phyloP scores from a whole-genome alignment of 148 eudicot species.

The Vaccinium myrtillus region DNA sequence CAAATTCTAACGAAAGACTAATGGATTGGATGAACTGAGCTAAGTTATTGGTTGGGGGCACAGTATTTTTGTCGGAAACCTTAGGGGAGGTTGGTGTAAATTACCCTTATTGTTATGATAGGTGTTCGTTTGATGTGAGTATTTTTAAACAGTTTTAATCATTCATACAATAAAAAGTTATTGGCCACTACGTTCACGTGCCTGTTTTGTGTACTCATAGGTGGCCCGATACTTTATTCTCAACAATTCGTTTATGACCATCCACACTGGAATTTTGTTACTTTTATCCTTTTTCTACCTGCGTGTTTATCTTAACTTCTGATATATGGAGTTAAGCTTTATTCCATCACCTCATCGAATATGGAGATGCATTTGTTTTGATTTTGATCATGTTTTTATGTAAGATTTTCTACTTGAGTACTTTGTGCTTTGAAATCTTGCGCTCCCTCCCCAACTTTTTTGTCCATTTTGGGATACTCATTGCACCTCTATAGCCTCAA shows the following conservation, averaged over 20 bases:
- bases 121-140: background rate
- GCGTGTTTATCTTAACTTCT: background rate
- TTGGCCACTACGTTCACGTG: background rate
- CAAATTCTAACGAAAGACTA: no score
- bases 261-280: background rate
- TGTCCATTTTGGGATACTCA: background rate
- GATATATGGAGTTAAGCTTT: background rate
- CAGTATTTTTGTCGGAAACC: no score
- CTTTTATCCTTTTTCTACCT: background rate
- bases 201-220: background rate
- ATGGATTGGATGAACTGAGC: no score
- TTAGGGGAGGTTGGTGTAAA: no score
- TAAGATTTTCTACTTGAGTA: background rate
- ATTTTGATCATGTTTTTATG: background rate
- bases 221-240: background rate
- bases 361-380: background rate
- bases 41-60: no score
- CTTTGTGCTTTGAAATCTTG: background rate
- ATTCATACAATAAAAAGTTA: background rate
- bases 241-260: background rate
- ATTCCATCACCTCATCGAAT: background rate
- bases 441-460: background rate
- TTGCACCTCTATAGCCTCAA: background rate
- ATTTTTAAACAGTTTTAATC: background rate
- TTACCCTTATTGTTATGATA: background rate